phyloP scores from a whole-genome alignment of 495 filamentous ascomycete genomes.

The Penicillium flavigenum region DNA sequence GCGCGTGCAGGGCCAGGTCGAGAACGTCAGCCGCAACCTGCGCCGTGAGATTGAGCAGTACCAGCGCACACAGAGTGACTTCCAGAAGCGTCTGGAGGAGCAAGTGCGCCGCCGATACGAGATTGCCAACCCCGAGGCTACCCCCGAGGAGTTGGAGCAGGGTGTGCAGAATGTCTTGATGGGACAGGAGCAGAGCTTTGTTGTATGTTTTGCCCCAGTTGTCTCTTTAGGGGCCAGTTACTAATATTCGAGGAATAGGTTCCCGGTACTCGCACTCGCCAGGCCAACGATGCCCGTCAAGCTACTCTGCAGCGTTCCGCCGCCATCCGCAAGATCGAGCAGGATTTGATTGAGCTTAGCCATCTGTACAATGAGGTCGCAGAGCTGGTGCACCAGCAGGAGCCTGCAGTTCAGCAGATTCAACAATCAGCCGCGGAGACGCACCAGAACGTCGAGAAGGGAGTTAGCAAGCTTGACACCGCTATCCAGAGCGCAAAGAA shows the following conservation, averaged over 20 bases:
- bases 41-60: conserved; percentile 77
- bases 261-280: conserved; percentile 68
- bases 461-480: conserved; percentile 59
- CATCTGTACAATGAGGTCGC: conserved; percentile 85
- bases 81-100: conserved; percentile 71
- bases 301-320: conserved; percentile 81
- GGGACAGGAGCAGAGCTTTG: conserved; percentile 72
- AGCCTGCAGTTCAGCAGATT: conserved; percentile 70
- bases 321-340: conserved; percentile 87
- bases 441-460: conserved; percentile 72
- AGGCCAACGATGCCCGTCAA: conserved; percentile 72
- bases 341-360: conserved; percentile 78
- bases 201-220: conserved; percentile 35
- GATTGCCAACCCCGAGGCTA: conserved; percentile 83
- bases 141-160: conserved; percentile 73
- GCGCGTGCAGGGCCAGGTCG: conserved; percentile 74
- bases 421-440: conserved; percentile 80
- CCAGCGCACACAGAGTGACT: conserved; percentile 71
- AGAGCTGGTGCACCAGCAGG: conserved; percentile 78
- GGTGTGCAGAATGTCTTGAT: conserved; percentile 69
- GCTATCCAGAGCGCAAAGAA: conserved; percentile 78
- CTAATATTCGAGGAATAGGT: conserved; percentile 44
- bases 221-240: background rate
- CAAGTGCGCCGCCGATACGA: conserved; percentile 86
- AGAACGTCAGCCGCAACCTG: conserved; percentile 72